Base-by-base conservation (phyloP, 129 eudicot genomes). In the Artemisia annua region DNA sequence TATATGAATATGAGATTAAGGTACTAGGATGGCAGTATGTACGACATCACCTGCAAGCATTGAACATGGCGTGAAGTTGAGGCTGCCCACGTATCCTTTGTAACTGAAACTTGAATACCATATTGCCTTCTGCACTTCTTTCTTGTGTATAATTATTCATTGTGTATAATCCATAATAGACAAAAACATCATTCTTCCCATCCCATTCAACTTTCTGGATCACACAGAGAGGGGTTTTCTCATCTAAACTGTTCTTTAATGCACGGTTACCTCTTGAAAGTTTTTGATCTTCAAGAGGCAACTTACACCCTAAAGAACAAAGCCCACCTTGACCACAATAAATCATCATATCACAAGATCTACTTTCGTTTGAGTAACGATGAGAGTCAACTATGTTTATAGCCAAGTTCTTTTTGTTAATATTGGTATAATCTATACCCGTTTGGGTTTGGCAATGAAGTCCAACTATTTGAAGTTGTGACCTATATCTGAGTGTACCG, bases 321-420 rank as follows among this genome's bases (percentile, higher is more conserved):
- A 1, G 48, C 61, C 93, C 93, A 10, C 96, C 94, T 54, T 90
- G 85, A 19, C 94, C 94, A 10, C 54, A 67, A 76, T 81, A 90
- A 5, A 64, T 30, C 10, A 90, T 17, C 17, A 52, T 70, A 46
- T 83, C 85, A 20, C 67, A 12, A 9, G 67, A 64, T 48, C 30
- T 66, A 5, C 70, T 69, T 44, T 58, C 66, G 20, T 85, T 78
- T 1, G 61, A 77, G 74, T 90, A 83, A 11, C 89, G 82, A 3
- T 82, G 87, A 0, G 90, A 73, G 19, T 81, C 77, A 9, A 87
- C 94, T 11, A 90, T 71, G 50, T 91, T 87, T 18, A 77, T 79
- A 24, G 89, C 96, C 10, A 70, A 6, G 49, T 69, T 72, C 69
- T 73, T 73, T 35, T 87, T 83, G n/a, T 63, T 59, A 43, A 60